These are phyloP conservation scores for Stereum hirsutum DNA, from an alignment of 1,284 basidiomycete species.

Conservation along the genomic window DNA sequence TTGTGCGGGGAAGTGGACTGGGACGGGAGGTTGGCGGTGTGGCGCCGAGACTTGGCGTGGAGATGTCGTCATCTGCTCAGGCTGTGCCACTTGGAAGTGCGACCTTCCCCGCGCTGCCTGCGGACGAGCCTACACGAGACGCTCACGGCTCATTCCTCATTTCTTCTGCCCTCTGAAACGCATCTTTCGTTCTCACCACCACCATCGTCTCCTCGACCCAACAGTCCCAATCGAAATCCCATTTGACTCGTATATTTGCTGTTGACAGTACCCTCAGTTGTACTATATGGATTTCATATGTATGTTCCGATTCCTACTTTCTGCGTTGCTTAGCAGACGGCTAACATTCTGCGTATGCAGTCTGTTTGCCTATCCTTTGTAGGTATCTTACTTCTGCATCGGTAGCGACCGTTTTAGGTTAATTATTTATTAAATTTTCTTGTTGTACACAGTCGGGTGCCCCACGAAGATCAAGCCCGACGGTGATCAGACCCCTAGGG, in stretches of 20 bases:
- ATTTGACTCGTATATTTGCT: too few species aligned
- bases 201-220: too few species aligned
- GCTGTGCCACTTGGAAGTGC: too few species aligned
- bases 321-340: neutral
- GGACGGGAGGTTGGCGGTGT: too few species aligned
- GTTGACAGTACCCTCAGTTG: neutral
- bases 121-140: too few species aligned
- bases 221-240: too few species aligned
- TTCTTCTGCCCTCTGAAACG: neutral
- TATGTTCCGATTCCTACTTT: slow-evolving; percentile 1
- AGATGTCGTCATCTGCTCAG: too few species aligned
- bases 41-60: too few species aligned
- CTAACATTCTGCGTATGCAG: slow-evolving; percentile 16
- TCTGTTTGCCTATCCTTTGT: slow-evolving; percentile 40
- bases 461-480: slow-evolving; percentile 34
- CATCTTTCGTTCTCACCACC: neutral
- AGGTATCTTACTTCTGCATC: slow-evolving; percentile 12
- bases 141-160: too few species aligned
- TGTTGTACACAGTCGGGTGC: slow-evolving; percentile 45
- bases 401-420: slow-evolving; percentile 6
- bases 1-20: too few species aligned
- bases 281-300: slow-evolving; percentile 8
- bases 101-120: too few species aligned
- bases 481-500: slow-evolving; percentile 28
- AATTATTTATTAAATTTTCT: too few species aligned